Evolutionary conservation across 2,329 filamentous ascomycete genomes (phyloP).

Genomic region (Ambrosiella xylebori): DNA sequence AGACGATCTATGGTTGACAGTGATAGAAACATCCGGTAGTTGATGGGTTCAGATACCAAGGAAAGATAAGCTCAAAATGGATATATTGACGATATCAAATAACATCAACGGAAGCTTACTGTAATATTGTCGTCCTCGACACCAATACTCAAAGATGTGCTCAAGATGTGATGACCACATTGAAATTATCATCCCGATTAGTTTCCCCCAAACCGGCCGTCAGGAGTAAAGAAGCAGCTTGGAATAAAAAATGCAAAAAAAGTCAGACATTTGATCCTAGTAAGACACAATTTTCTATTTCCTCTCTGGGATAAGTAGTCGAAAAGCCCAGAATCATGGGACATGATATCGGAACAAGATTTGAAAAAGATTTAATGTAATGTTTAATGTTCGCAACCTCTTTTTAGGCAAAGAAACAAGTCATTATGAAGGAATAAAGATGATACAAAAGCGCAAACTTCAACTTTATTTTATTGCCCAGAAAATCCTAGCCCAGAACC

Average conservation of each 20-base stretch:
- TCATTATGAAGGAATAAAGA: not conserved
- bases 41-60: not conserved
- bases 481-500: too few relatives aligned
- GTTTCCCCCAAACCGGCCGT: not conserved
- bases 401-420: not conserved
- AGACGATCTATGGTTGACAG: not conserved
- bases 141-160: too few relatives aligned
- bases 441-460: not conserved
- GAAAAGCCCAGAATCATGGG: not conserved
- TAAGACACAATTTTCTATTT: constrained; percentile 8
- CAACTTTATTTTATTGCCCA: too few relatives aligned
- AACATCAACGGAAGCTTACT: too few relatives aligned
- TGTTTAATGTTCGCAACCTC: too few relatives aligned
- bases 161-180: too few relatives aligned
- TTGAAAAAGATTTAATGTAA: not conserved
- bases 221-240: not conserved
- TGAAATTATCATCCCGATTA: too few relatives aligned
- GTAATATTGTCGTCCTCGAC: too few relatives aligned
- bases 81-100: not conserved
- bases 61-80: not conserved
- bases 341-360: not conserved
- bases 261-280: not conserved
- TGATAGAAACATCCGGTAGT: not conserved
- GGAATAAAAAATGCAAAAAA: not conserved
- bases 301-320: constrained; percentile 4